Conservation (phyloP, 495 filamentous ascomycete genomes). For the Neurospora sp. region DNA sequence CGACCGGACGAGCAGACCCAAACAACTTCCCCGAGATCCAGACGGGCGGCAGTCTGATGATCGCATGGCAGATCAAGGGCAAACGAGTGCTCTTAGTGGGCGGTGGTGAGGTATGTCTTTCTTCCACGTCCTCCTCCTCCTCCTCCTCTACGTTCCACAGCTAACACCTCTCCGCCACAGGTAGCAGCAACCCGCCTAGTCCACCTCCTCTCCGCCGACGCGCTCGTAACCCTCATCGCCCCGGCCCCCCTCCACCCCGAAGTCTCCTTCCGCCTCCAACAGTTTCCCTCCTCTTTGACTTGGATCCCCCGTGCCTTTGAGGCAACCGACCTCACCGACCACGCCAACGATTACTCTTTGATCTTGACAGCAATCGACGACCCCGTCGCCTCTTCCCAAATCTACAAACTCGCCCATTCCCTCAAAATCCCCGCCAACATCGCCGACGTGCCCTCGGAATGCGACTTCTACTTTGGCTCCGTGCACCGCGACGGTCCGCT, state of each 20-base stretch:
- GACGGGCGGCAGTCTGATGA: conserved; percentile 81
- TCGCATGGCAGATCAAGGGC: conserved; percentile 86
- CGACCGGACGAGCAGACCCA: background rate
- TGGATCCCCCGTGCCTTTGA: conserved; percentile 76
- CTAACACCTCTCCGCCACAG: conserved; percentile 31
- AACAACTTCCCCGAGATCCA: conserved; percentile 64
- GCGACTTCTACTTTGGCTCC: conserved; percentile 97
- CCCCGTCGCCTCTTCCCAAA: conserved; percentile 69
- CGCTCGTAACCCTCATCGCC: conserved; percentile 73
- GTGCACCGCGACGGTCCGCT: conserved; percentile 90
- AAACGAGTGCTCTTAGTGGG: conserved; percentile 82
- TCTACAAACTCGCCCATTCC: conserved; percentile 89
- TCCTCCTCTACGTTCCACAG: background rate
- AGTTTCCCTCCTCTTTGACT: conserved; percentile 49
- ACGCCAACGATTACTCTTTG: conserved; percentile 51
- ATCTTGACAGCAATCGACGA: conserved; percentile 91
- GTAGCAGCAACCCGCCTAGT: conserved; percentile 92
- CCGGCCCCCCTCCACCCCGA: conserved; percentile 75
- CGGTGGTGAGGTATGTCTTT: conserved; percentile 68
- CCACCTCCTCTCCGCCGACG: conserved; percentile 88
- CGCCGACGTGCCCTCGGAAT: conserved; percentile 91
- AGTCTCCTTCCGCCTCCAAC: conserved; percentile 67
- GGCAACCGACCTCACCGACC: conserved; percentile 61
- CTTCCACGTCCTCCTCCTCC: background rate
- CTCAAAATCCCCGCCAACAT: conserved; percentile 83